These are phyloP conservation scores for Pichia sp. DNA, from an alignment of 1,139 yeast genomes.

Conservation along the genomic window DNA sequence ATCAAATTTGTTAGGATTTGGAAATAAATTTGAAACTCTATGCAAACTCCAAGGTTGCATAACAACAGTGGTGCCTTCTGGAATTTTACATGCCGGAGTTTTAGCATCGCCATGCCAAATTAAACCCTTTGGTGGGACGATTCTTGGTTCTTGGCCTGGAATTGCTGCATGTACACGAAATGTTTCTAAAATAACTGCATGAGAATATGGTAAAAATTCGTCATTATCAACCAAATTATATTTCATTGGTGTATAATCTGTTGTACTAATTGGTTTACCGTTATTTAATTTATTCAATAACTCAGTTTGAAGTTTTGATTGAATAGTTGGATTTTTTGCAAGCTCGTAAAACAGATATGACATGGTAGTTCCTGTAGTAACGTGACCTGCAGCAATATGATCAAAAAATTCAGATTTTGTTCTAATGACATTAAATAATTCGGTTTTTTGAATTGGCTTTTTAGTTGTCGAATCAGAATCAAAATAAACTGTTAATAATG, in stretches of 20 bases:
- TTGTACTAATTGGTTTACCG: constrained; percentile 5
- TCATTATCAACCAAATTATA: constrained; percentile 29
- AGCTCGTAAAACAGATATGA: constrained; percentile 56
- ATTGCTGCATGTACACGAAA: constrained; percentile 62
- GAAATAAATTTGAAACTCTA: constrained; percentile 44
- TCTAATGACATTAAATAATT: constrained; percentile 16
- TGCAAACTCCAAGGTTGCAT: constrained; percentile 65
- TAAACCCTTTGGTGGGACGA: constrained; percentile 35
- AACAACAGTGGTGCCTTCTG: constrained; percentile 52
- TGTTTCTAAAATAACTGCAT: constrained; percentile 54
- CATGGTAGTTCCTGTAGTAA: constrained; percentile 65
- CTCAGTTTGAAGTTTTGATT: constrained; percentile 40
- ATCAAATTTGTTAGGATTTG: constrained; percentile 43
- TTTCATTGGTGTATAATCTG: constrained; percentile 12
- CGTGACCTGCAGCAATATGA: constrained; percentile 66
- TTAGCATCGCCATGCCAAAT: constrained; percentile 24
- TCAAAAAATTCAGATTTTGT: constrained; percentile 45
- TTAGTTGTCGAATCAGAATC: constrained; percentile 16
- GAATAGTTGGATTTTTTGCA: constrained; percentile 43
- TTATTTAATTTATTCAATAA: constrained; percentile 23
- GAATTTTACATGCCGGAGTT: constrained; percentile 34
- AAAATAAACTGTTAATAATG: constrained; percentile 24
- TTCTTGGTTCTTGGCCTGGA: constrained; percentile 70
- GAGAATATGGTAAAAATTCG: constrained; percentile 48
- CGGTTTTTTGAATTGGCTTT: constrained; percentile 5